Evolutionary conservation across 257 asterid species (phyloP), one percentile per base, ranked within the genome.

Genomic region (Capsicum chinense): DNA sequence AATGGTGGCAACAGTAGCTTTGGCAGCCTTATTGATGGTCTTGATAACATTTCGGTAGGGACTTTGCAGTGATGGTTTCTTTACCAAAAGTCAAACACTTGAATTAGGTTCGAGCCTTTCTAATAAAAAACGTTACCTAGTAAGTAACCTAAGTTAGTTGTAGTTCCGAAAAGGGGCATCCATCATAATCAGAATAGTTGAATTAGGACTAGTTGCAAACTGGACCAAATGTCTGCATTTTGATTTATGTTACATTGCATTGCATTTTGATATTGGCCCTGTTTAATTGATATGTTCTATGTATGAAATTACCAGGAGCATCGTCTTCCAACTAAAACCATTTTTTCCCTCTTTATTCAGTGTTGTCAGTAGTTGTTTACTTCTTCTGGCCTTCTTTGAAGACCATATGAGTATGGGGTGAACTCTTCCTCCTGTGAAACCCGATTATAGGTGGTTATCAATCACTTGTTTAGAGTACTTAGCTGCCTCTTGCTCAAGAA

Each of bases 41-140:
- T 89, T 91, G 94, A 93, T 91, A 88, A 86, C 92, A 85, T 90
- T 71, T 89, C 87, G 91, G 93, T 90, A 86, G 89, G 93, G 89
- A 86, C 79, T 90, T 90, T 81, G 83, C 95, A 92, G 86, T 88
- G 90, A 85, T 87, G 87, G 85, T 91, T 89, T 88, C 89, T 85
- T 94, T 89, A 84, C 93, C 91, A 92, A 95, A 94, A 91, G 88
- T 90, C 92, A 60, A 90, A 91, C 91, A 86, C 92, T 88, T 88
- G 94, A 89, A 91, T 91, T 94, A 91, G 99, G 99, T 95, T 92
- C 87, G 98, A 89, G 80, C 90, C 88, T 91, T 85, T 90, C 85
- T 58, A 88, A 88, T 74, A 86, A 90, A 86, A 85, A 64, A 87
- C 89, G 80, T 88, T 69, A 83, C 81, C 81, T 83, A 26, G 80